A percentile compares a stretch with the other conserved stretches of the same genome.
Evolutionary conservation across 2,329 filamentous ascomycete species (phyloP).

Genomic region (Knufia fluminis): DNA sequence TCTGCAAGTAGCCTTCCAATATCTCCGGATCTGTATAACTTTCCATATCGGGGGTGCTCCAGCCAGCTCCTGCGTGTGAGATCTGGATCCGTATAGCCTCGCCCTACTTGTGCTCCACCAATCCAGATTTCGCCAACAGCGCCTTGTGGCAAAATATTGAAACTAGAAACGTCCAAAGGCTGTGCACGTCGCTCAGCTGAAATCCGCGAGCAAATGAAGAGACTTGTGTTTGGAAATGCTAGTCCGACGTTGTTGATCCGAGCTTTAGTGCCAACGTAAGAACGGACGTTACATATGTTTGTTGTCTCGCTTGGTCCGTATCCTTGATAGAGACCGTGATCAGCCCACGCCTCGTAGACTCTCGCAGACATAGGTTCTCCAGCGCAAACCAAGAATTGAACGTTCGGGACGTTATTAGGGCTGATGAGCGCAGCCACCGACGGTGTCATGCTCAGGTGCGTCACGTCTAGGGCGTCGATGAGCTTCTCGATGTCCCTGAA

Average conservation of each 20-base stretch:
- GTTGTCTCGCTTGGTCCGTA: slow-evolving; percentile 83
- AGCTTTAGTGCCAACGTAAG: slow-evolving; percentile 48
- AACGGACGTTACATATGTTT: slow-evolving; percentile 72
- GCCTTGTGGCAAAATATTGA: slow-evolving; percentile 55
- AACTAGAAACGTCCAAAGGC: slow-evolving; percentile 28
- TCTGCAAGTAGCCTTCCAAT: slow-evolving; percentile 69
- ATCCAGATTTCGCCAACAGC: slow-evolving; percentile 78
- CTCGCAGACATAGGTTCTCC: slow-evolving; percentile 69
- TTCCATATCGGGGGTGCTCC: slow-evolving; percentile 57
- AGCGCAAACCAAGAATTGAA: slow-evolving; percentile 69
- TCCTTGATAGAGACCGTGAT: slow-evolving; percentile 60
- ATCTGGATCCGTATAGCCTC: slow-evolving; percentile 60
- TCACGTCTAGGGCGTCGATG: slow-evolving; percentile 56
- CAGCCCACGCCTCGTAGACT: slow-evolving; percentile 60
- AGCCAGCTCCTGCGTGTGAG: slow-evolving; percentile 61
- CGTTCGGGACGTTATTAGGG: slow-evolving; percentile 57
- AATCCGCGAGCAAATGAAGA: slow-evolving; percentile 44
- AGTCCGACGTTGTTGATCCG: slow-evolving; percentile 67
- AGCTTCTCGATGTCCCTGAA: slow-evolving; percentile 62
- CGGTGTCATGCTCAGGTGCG: slow-evolving; percentile 76
- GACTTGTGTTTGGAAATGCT: slow-evolving; percentile 66
- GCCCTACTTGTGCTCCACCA: slow-evolving; percentile 68
- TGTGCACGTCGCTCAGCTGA: neutral
- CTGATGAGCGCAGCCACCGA: slow-evolving; percentile 71
- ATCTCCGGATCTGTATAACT: slow-evolving; percentile 75